phyloP scores from a whole-genome alignment of 208 protist genomes.

The Porcisia hertigi region DNA sequence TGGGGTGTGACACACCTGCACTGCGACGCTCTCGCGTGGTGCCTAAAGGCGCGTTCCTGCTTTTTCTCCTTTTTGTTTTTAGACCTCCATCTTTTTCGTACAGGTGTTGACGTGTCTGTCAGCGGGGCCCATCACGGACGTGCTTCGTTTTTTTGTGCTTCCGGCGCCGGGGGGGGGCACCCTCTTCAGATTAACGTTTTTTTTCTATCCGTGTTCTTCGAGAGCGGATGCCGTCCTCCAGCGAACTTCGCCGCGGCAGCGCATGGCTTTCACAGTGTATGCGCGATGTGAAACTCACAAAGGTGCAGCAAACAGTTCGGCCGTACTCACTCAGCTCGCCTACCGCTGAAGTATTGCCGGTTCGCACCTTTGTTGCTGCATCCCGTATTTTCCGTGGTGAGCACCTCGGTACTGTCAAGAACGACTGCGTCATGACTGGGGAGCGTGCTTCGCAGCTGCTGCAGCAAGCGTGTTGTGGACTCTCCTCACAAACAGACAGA shows the following conservation, averaged over 20 bases:
- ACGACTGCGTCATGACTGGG: slow-evolving; percentile 55
- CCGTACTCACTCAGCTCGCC: slow-evolving; percentile 7
- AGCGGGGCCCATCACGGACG: background rate
- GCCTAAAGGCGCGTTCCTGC: background rate
- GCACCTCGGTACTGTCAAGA: slow-evolving; percentile 46
- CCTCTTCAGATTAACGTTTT: background rate
- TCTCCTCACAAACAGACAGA: background rate
- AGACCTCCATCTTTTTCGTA: too few species aligned
- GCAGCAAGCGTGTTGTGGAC: slow-evolving; percentile 20
- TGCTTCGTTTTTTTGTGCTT: background rate
- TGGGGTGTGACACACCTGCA: background rate
- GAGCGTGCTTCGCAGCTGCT: slow-evolving; percentile 40
- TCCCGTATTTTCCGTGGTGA: slow-evolving; percentile 61
- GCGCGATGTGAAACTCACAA: slow-evolving; percentile 25
- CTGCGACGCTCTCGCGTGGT: background rate
- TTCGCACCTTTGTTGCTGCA: slow-evolving; percentile 64
- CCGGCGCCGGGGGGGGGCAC: background rate
- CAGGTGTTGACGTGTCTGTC: background rate
- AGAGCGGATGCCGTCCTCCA: slow-evolving; percentile 5
- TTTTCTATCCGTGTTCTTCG: background rate
- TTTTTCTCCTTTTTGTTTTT: background rate
- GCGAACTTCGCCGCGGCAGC: slow-evolving; percentile 12
- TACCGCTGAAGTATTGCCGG: slow-evolving; percentile 17
- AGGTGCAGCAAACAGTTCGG: slow-evolving; percentile 26
- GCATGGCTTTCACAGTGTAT: slow-evolving; percentile 32